These are phyloP conservation scores for Lasiosphaeria ovina DNA, from an alignment of 495 filamentous ascomycete species.

Conservation along the genomic window DNA sequence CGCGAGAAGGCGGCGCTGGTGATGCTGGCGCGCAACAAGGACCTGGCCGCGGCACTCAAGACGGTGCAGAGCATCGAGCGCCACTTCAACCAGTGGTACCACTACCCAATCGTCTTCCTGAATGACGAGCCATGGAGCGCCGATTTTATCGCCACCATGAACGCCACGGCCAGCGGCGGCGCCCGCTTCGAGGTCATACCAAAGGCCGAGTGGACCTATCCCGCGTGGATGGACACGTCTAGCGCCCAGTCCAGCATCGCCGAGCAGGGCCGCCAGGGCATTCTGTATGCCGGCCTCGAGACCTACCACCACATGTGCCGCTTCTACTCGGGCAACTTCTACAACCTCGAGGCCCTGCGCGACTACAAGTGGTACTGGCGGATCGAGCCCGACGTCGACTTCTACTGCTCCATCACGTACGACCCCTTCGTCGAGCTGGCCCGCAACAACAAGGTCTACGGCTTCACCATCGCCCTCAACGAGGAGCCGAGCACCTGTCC, in stretches of 20 bases:
- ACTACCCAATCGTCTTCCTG: slow-evolving; percentile 95
- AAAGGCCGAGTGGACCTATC: slow-evolving; percentile 84
- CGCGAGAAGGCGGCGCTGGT: slow-evolving; percentile 92
- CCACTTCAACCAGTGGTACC: slow-evolving; percentile 96
- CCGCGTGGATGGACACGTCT: slow-evolving; percentile 78
- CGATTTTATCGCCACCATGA: slow-evolving; percentile 82
- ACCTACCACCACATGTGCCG: slow-evolving; percentile 97
- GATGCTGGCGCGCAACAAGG: slow-evolving; percentile 89
- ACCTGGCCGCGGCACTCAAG: slow-evolving; percentile 83
- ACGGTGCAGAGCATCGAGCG: slow-evolving; percentile 90
- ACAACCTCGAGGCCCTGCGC: slow-evolving; percentile 40
- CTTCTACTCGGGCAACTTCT: slow-evolving; percentile 91
- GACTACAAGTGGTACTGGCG: slow-evolving; percentile 56
- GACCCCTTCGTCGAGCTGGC: slow-evolving; percentile 57
- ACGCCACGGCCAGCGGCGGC: slow-evolving; percentile 75
- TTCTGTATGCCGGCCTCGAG: slow-evolving; percentile 98
- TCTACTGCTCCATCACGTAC: slow-evolving; percentile 54
- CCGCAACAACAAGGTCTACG: slow-evolving; percentile 49
- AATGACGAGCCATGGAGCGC: slow-evolving; percentile 87
- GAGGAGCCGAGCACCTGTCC: slow-evolving; percentile 52
- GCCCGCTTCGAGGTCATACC: slow-evolving; percentile 76
- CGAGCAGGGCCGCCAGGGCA: slow-evolving; percentile 81
- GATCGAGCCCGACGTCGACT: slow-evolving; percentile 51
- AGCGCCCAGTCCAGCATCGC: slow-evolving; percentile 81
- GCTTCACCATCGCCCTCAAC: slow-evolving; percentile 51